Percentiles rank a stretch among this genome's conserved stretches.
Evolutionary conservation across 2,329 filamentous ascomycete species (phyloP).

Genomic region (Scopulariopsis brevicaulis): DNA sequence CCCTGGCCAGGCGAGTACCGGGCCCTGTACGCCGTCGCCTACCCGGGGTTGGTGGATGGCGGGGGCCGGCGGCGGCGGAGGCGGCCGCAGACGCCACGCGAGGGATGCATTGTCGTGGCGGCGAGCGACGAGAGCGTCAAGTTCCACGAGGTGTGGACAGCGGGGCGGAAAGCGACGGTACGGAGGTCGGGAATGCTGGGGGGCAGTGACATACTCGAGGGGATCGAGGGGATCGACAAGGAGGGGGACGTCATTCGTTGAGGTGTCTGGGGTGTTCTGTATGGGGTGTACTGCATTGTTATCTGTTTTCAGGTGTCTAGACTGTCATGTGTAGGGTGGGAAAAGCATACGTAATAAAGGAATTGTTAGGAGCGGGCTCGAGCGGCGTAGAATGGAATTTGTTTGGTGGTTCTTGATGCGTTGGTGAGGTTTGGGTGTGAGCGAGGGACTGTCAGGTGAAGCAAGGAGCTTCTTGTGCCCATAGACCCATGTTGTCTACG

Average conservation of each 20-base stretch:
- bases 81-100: conserved; percentile 14
- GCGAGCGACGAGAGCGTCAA: conserved; percentile 87
- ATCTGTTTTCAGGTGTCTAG: neutral
- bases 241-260: conserved; percentile 61
- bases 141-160: conserved; percentile 91
- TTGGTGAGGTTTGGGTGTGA: neutral
- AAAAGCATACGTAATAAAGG: neutral
- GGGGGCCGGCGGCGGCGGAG: neutral
- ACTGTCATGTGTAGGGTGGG: neutral
- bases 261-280: conserved; percentile 19
- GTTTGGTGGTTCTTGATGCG: neutral
- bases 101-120: conserved; percentile 72
- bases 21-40: conserved; percentile 80
- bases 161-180: conserved; percentile 40
- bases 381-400: neutral
- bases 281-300: neutral
- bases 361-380: neutral
- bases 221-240: conserved; percentile 67
- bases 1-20: conserved; percentile 72
- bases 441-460: neutral
- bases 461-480: neutral
- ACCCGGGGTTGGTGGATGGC: conserved; percentile 40
- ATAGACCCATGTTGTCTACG: no score
- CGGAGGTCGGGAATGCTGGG: conserved; percentile 53
- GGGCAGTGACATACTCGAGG: conserved; percentile 77